These are phyloP conservation scores for Silene latifolia DNA, from an alignment of 148 eudicot genomes.

Conservation along the genomic window DNA sequence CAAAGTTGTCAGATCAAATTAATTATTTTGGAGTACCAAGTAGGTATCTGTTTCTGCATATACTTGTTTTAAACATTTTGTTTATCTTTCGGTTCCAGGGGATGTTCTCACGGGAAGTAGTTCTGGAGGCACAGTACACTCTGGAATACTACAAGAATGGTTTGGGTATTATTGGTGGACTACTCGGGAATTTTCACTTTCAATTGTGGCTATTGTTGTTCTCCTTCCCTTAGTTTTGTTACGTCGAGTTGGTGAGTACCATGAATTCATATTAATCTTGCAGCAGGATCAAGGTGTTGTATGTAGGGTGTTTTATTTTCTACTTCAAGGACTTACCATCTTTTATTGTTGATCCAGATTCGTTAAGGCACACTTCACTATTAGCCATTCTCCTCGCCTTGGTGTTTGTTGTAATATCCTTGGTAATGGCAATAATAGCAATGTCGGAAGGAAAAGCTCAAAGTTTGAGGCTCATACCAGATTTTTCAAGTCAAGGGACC, in stretches of 20 bases:
- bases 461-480: constrained; percentile 56
- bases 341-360: constrained; percentile 51
- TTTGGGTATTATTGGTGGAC: constrained; percentile 98
- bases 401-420: constrained; percentile 68
- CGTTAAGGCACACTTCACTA: constrained; percentile 81
- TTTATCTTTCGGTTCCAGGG: constrained; percentile 35
- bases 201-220: constrained; percentile 46
- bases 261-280: not conserved
- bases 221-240: constrained; percentile 73
- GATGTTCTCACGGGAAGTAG: constrained; percentile 86
- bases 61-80: not conserved
- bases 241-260: constrained; percentile 73
- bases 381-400: constrained; percentile 75
- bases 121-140: constrained; percentile 66
- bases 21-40: not conserved
- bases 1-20: not conserved
- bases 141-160: constrained; percentile 89
- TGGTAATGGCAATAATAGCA: constrained; percentile 70
- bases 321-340: constrained; percentile 7
- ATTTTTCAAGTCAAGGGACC: constrained; percentile 47
- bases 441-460: constrained; percentile 61
- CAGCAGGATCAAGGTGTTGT: not conserved
- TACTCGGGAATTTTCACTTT: constrained; percentile 68
- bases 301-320: not conserved
- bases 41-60: not conserved